phyloP scores from a whole-genome alignment of 2,329 filamentous ascomycete species.

The Talaromyces sp. region DNA sequence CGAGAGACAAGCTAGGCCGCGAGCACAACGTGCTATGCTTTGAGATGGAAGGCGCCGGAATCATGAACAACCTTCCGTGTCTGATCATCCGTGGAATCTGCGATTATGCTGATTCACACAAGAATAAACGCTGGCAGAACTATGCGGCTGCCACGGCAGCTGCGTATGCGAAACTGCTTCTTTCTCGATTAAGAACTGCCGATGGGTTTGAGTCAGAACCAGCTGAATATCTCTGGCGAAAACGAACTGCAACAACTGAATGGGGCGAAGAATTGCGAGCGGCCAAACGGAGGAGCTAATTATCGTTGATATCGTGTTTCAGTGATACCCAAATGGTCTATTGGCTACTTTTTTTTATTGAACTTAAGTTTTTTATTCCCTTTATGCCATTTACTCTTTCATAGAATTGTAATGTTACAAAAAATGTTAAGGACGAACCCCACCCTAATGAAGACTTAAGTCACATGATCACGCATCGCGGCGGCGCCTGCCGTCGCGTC shows the following conservation, averaged over 20 bases:
- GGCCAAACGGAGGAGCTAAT: not conserved
- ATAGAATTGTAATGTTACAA: not conserved
- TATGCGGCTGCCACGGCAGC: conserved; percentile 7
- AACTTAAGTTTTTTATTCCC: not conserved
- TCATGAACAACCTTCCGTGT: conserved; percentile 21
- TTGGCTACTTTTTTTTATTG: not conserved
- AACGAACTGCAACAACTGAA: not conserved
- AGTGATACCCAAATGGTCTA: not conserved
- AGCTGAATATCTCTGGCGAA: not conserved
- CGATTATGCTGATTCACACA: conserved; percentile 10
- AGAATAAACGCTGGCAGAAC: conserved; percentile 3
- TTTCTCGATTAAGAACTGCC: conserved; percentile 11
- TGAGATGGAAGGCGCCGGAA: conserved; percentile 24
- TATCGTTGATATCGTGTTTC: not conserved
- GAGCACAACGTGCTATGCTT: conserved; percentile 13
- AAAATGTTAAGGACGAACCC: not conserved
- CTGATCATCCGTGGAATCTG: conserved; percentile 18
- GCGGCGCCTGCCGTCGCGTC: not conserved
- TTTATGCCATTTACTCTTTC: not conserved
- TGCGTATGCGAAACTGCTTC: conserved; percentile 20
- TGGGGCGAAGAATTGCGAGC: not conserved
- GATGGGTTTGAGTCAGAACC: not conserved
- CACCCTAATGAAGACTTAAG: not conserved
- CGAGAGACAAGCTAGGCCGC: not conserved
- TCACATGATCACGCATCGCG: not conserved